Evolutionary conservation across 305 asterid species (phyloP), one percentile per base, ranked within the genome.

Genomic region (Rubia tinctorum): DNA sequence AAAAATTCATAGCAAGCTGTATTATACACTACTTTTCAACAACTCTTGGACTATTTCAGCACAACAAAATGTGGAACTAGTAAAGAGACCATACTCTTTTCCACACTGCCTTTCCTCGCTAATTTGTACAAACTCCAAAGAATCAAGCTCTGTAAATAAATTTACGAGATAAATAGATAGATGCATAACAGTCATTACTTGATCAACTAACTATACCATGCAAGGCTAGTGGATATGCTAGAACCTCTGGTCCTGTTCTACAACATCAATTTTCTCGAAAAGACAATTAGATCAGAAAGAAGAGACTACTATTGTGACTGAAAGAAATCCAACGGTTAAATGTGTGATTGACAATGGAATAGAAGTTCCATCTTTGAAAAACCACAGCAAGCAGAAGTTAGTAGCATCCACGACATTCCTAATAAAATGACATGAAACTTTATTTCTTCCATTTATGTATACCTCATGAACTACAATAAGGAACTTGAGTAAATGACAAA

Each of bases 401-500:
- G 66, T 23, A 8, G 72, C 67, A 58, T 59, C 20, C 30, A 56
- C 30, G 25, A 15, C 39, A 40, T 63, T 44, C 43, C 44, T 44
- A 68, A 42, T 39, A 70, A 37, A 71, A 62, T 45, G 64, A 72
- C 75, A 70, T 74, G 74, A 63, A 53, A 70, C 75, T 78, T 85
- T 86, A 78, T 78, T 77, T 72, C 79, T 81, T 78, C 77, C 81
- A 77, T 75, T 68, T 76, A 60, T 37, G 81, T 83, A 70, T 76
- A 72, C 73, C 76, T 77, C 81, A 66, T 75, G 64, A 71, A 75
- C 84, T 83, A 76, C 79, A 76, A 83, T 80, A 76, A 55, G 64
- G 74, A 67, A 79, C 77, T 27, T n/a, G 66, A 80, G 76, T 78
- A 78, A 53, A 53, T 53, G 59, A 82, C 74, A 76, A 80, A 71